Percentiles rank a stretch among this genome's conserved stretches.
Evolutionary conservation across 352 stramenopile genomes (phyloP).

Genomic region (Phytophthora gonapodyides): DNA sequence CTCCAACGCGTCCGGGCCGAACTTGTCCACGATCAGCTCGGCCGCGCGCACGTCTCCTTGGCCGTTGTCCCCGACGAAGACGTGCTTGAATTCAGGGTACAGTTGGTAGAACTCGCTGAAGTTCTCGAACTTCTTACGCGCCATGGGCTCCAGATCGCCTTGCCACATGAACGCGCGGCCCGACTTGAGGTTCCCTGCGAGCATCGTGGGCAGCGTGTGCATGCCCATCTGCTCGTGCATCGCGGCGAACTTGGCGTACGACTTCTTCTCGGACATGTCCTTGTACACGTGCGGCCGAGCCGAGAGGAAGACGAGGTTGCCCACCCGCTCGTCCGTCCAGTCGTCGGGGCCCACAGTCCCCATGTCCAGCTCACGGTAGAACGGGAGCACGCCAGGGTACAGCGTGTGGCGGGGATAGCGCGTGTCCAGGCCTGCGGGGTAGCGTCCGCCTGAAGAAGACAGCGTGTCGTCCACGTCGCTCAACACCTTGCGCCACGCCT

Average conservation of each 20-base stretch:
- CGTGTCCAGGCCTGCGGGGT: conserved; percentile 95
- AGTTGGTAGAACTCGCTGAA: conserved; percentile 95
- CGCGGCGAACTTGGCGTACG: conserved; percentile 96
- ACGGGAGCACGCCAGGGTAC: conserved; percentile 97
- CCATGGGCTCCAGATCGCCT: conserved; percentile 95
- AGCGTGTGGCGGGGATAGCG: conserved; percentile 92
- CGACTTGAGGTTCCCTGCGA: conserved; percentile 94
- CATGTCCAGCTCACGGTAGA: conserved; percentile 98
- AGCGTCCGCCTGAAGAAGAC: conserved; percentile 94
- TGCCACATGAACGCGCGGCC: conserved; percentile 96
- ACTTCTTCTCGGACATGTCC: conserved; percentile 97
- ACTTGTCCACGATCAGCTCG: conserved; percentile 88
- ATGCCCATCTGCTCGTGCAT: conserved; percentile 93
- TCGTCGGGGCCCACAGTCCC: conserved; percentile 90
- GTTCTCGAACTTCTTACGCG: conserved; percentile 97
- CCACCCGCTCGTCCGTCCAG: conserved; percentile 88
- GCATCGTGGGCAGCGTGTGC: conserved; percentile 95
- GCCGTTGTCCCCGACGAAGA: conserved; percentile 99
- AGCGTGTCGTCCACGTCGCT: conserved; percentile 99
- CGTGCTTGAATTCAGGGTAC: conserved; percentile 98
- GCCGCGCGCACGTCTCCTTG: conserved; percentile 93
- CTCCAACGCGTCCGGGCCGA: conserved; percentile 65
- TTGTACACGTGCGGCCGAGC: conserved; percentile 99
- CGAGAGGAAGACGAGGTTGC: conserved; percentile 98
- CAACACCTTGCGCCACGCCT: conserved; percentile 98